Evolutionary conservation across 768 basidiomycete species (phyloP), one percentile per base, ranked within the genome.

Genomic region (Cubamyces sp.): DNA sequence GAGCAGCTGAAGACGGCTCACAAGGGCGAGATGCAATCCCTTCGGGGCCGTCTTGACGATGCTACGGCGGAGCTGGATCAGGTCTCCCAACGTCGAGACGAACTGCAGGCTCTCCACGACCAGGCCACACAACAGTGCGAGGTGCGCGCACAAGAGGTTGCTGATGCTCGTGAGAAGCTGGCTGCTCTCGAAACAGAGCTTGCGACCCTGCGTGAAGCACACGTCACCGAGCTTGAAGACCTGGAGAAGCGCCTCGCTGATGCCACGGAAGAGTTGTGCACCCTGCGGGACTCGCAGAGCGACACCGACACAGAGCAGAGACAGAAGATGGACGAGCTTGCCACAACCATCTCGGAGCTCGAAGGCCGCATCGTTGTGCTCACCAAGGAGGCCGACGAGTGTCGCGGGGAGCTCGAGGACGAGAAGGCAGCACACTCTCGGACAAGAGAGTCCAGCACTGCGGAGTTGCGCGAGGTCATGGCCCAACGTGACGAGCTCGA

Each of bases 361-460:
- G 74, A 80, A 25, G 68, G 71, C 28, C 73, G 74, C 25, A 71
- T 74, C 34, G 74, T 77, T 49, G 79, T 78, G 56, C 77, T 75
- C 21, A 71, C 75, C 48, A 73, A 73, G 26, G 71, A 84, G 45
- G 49, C 52, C 1, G 59, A 64, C 19, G 58, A 60, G 25, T 60
- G 40, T 45, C 58, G 59, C 14, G 58, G 28, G n/a, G 59, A 66
- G n/a, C 62, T 69, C 16, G 62, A 60, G 12, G 66, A 67, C 25
- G 57, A 66, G 60, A 65, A 51, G 46, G 64, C 61, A 9, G 60
- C 64, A 12, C 66, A 64, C 50, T 46, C 54, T 3, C 53, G 56
- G 21, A 50, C 62, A 11, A 58, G 62, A 57, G 65, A 68, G 30
- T 40, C 53, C 8, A 50, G 59, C 9, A 62, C 62, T 18, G 34